Conservation (phyloP, 1,139 yeast genomes). For the Saccharomycopsis crataegensis region DNA sequence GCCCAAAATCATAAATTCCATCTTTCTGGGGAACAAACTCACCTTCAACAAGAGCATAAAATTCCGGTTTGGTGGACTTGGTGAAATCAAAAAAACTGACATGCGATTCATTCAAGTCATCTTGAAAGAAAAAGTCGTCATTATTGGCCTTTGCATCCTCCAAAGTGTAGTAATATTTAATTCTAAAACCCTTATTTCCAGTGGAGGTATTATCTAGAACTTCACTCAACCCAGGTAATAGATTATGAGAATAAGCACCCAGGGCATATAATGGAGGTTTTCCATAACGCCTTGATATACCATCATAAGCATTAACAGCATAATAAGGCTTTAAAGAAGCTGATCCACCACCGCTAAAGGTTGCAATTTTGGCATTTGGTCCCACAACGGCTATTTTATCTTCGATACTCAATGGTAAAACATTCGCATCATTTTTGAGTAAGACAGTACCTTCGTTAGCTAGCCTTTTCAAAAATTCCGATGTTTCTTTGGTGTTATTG, state of each 20-base stretch:
- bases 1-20: conserved; percentile 47
- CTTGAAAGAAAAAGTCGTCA: conserved; percentile 21
- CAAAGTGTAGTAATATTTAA: conserved; percentile 40
- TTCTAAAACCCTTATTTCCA: conserved; percentile 51
- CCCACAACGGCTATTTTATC: conserved; percentile 42
- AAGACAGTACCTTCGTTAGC: conserved; percentile 52
- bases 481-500: conserved; percentile 40
- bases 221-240: conserved; percentile 37
- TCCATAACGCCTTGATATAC: conserved; percentile 29
- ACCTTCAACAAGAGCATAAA: conserved; percentile 43
- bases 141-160: conserved; percentile 32
- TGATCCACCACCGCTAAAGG: conserved; percentile 45
- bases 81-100: too few relatives aligned
- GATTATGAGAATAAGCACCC: conserved; percentile 39
- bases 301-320: conserved; percentile 35
- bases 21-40: conserved; percentile 38
- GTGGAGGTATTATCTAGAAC: conserved; percentile 41
- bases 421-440: conserved; percentile 42
- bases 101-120: too few relatives aligned
- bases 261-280: conserved; percentile 24
- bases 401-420: conserved; percentile 41
- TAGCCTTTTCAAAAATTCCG: conserved; percentile 40
- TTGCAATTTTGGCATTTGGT: conserved; percentile 41
- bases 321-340: conserved; percentile 46
- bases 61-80: conserved; percentile 14